Percentiles rank a stretch among this genome's conserved stretches.
phyloP scores from a whole-genome alignment of 2,329 filamentous ascomycete genomes.

The Aspergillus hiratsukae region DNA sequence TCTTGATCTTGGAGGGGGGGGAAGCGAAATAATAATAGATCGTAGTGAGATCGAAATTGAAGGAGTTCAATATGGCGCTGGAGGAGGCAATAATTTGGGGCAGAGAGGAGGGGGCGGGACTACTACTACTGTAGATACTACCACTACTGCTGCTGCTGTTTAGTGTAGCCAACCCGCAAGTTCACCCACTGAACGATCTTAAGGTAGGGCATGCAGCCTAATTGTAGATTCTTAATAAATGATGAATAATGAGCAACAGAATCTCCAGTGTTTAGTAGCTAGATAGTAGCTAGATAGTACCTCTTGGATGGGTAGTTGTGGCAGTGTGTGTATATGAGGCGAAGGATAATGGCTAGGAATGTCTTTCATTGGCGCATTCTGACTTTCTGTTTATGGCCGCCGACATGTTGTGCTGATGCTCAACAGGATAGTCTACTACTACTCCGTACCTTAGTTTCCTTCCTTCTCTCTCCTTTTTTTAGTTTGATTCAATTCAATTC shows the following conservation, averaged over 20 bases:
- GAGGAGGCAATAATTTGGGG: slow-evolving; percentile 7
- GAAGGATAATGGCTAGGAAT: slow-evolving; percentile 4
- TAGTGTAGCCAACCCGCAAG: background rate
- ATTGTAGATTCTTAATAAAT: background rate
- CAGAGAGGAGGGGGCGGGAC: slow-evolving; percentile 7
- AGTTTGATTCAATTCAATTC: no score
- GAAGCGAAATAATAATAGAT: slow-evolving; percentile 7
- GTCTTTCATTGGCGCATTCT: slow-evolving; percentile 12
- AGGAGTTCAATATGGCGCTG: slow-evolving; percentile 1
- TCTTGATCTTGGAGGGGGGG: slow-evolving; percentile 3
- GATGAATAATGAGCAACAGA: background rate
- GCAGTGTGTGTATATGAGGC: slow-evolving; percentile 21
- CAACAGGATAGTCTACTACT: no score
- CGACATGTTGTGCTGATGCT: slow-evolving; percentile 13
- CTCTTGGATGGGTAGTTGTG: slow-evolving; percentile 11
- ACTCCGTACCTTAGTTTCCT: no score
- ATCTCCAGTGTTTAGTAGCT: no score
- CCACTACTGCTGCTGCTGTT: background rate
- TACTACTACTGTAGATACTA: background rate
- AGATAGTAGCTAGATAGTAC: no score
- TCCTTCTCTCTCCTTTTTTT: no score
- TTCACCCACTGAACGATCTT: no score
- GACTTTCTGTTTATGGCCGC: slow-evolving; percentile 23
- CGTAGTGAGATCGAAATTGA: background rate
- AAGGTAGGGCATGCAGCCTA: no score